Evolutionary conservation across 768 basidiomycete genomes (phyloP).

Genomic region (Inosperma sp.): DNA sequence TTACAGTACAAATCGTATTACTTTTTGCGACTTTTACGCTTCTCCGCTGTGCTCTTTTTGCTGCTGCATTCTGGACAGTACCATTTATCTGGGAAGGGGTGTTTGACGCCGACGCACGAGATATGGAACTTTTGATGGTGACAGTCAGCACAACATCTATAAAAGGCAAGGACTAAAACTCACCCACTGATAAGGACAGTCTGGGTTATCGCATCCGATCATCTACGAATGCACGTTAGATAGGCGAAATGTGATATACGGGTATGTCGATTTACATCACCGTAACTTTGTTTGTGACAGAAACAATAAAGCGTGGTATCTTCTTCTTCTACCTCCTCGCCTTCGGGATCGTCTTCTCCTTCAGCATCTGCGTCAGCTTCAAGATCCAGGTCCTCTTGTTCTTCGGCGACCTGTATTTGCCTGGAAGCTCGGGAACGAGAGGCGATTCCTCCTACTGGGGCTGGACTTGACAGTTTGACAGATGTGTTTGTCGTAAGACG

Average conservation of each 20-base stretch:
- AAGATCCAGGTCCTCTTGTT: constrained; percentile 33
- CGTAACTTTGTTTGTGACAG: constrained; percentile 38
- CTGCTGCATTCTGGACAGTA: constrained; percentile 50
- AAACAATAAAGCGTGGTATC: constrained; percentile 39
- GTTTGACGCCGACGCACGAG: constrained; percentile 50
- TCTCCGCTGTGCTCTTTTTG: constrained; percentile 30
- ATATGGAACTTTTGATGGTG: constrained; percentile 48
- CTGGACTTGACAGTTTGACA: constrained; percentile 35
- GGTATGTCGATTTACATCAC: constrained; percentile 31
- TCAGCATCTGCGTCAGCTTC: constrained; percentile 38
- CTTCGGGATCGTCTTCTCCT: constrained; percentile 36
- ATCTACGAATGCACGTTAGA: constrained; percentile 37
- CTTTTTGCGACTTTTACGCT: constrained; percentile 40
- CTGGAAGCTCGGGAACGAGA: constrained; percentile 36
- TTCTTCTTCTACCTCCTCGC: constrained; percentile 35
- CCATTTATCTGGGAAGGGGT: constrained; percentile 48
- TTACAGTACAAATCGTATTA: too few species aligned
- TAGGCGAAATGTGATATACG: neutral
- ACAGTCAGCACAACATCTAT: too few species aligned
- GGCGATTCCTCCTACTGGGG: constrained; percentile 23
- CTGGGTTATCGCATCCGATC: constrained; percentile 68
- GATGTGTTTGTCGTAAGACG: constrained; percentile 31
- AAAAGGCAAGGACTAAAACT: too few species aligned
- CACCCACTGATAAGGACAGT: constrained; percentile 71
- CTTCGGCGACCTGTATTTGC: constrained; percentile 24